Conservation (phyloP, 2,329 filamentous ascomycete species). For the Neonectria faginata region DNA sequence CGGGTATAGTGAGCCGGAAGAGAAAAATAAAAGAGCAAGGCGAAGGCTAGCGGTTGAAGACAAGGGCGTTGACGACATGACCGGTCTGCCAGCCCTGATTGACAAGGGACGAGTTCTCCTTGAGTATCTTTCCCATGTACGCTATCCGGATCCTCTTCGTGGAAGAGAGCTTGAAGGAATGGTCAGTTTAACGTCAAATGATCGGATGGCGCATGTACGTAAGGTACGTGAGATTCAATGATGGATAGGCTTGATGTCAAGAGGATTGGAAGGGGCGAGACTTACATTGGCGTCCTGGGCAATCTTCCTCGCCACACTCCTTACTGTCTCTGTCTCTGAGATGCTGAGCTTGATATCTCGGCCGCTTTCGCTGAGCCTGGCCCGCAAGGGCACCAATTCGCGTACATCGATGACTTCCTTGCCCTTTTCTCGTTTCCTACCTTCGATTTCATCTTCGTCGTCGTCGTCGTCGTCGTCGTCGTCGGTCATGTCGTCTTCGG, state of each 20-base stretch:
- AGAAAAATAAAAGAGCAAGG: neutral
- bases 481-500: constrained; percentile 57
- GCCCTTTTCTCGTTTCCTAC: constrained; percentile 68
- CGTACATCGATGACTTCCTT: constrained; percentile 66
- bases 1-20: neutral
- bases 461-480: constrained; percentile 50
- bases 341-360: constrained; percentile 72
- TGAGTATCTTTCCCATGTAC: constrained; percentile 84
- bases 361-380: constrained; percentile 74
- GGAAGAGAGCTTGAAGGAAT: constrained; percentile 63
- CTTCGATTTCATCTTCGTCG: constrained; percentile 46
- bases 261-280: constrained; percentile 29
- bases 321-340: constrained; percentile 71
- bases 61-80: constrained; percentile 81
- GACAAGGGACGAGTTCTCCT: constrained; percentile 72
- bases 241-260: neutral
- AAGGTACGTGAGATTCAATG: neutral
- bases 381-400: constrained; percentile 68
- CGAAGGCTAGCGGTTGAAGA: constrained; percentile 64
- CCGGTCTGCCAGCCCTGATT: constrained; percentile 81
- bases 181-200: constrained; percentile 22
- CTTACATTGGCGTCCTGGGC: constrained; percentile 73
- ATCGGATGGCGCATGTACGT: neutral
- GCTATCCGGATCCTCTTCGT: constrained; percentile 75
- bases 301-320: constrained; percentile 71